These are phyloP conservation scores for Backusella liffmaniae DNA, from an alignment of 192 early-diverging fungal species.

Conservation along the genomic window DNA sequence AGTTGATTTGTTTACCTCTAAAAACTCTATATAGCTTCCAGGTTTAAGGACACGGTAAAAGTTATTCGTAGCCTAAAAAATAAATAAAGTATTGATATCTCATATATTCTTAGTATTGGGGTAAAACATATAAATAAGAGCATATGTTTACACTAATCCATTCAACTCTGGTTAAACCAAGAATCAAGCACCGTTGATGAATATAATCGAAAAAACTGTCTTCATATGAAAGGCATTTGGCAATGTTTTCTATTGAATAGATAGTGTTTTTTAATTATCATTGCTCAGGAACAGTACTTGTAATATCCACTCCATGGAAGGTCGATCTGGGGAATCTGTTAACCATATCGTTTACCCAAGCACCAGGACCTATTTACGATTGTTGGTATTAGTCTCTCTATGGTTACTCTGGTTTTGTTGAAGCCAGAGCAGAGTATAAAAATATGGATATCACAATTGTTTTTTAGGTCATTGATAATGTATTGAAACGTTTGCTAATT, in stretches of 20 bases:
- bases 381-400: background rate
- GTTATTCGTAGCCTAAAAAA: slow-evolving; percentile 18
- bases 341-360: slow-evolving; percentile 46
- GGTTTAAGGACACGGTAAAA: slow-evolving; percentile 23
- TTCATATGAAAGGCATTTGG: slow-evolving; percentile 23
- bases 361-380: slow-evolving; percentile 18
- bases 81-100: too few species aligned
- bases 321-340: slow-evolving; percentile 42
- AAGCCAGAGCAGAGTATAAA: too few species aligned
- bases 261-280: slow-evolving; percentile 18
- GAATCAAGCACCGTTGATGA: slow-evolving; percentile 24
- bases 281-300: slow-evolving; percentile 27
- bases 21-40: slow-evolving; percentile 33
- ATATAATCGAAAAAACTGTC: slow-evolving; percentile 33
- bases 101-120: too few species aligned
- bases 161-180: slow-evolving; percentile 21
- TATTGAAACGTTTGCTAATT: too few species aligned
- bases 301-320: slow-evolving; percentile 51
- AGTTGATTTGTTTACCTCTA: background rate
- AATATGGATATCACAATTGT: too few species aligned
- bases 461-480: too few species aligned
- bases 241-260: slow-evolving; percentile 20
- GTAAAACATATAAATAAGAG: background rate
- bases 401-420: too few species aligned
- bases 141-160: slow-evolving; percentile 4